Conservation (phyloP, 140 eudicot genomes). For the Bidens hawaiensis region DNA sequence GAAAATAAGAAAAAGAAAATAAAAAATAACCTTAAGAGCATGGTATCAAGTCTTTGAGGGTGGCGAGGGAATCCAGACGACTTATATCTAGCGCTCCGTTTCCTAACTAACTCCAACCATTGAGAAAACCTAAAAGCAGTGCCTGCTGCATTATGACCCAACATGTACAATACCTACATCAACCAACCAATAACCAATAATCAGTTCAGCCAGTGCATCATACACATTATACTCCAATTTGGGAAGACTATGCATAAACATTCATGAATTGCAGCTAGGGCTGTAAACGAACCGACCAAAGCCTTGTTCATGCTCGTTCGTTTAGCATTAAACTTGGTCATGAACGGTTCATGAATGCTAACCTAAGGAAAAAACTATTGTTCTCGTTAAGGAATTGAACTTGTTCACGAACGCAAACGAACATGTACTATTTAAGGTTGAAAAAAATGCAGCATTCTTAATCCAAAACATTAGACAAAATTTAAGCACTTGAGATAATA, state of each 20-base stretch:
- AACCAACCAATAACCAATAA: not conserved
- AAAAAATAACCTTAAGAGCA: constrained; percentile 54
- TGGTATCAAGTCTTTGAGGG: constrained; percentile 44
- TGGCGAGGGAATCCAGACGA: constrained; percentile 72
- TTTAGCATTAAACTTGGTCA: too few relatives aligned
- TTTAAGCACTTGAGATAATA: too few relatives aligned
- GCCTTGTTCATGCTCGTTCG: too few relatives aligned
- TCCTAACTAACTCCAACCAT: constrained; percentile 93
- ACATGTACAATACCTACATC: constrained; percentile 80
- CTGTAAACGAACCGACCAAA: too few relatives aligned
- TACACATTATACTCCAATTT: not conserved
- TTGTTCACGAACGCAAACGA: too few relatives aligned
- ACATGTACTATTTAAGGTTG: too few relatives aligned
- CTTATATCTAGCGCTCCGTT: constrained; percentile 55
- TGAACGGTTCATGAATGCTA: too few relatives aligned
- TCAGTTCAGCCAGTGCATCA: not conserved
- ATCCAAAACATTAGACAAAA: too few relatives aligned
- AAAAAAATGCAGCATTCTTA: too few relatives aligned
- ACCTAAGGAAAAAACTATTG: too few relatives aligned
- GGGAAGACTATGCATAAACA: not conserved
- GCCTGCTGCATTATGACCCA: constrained; percentile 78
- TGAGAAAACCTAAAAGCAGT: constrained; percentile 68
- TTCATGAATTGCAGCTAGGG: not conserved
- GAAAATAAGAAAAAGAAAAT: not conserved
- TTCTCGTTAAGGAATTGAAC: too few relatives aligned